These are phyloP conservation scores for Talaromyces sp. DNA, from an alignment of 2,329 filamentous ascomycete genomes.

Conservation along the genomic window DNA sequence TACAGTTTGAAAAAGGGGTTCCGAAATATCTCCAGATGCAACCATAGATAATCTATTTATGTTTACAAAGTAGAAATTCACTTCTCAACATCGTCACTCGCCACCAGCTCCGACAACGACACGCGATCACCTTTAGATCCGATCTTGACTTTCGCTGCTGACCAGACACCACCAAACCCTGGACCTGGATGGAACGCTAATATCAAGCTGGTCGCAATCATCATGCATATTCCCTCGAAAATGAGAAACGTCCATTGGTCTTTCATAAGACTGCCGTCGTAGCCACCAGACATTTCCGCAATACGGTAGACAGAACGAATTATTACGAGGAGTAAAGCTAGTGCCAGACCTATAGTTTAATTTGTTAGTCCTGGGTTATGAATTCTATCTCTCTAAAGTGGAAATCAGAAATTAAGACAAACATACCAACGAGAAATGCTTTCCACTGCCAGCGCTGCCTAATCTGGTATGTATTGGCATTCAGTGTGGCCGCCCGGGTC, in stretches of 20 bases:
- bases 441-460: too few relatives aligned
- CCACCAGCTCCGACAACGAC: too few relatives aligned
- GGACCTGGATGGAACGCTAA: slow-evolving; percentile 2
- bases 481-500: too few relatives aligned
- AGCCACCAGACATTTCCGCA: slow-evolving; percentile 4
- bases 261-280: slow-evolving; percentile 1
- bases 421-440: too few relatives aligned
- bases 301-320: slow-evolving; percentile 3
- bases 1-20: too few relatives aligned
- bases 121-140: too few relatives aligned
- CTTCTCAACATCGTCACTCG: neutral
- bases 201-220: neutral
- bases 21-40: too few relatives aligned
- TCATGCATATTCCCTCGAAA: slow-evolving; percentile 3
- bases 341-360: neutral
- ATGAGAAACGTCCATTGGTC: slow-evolving; percentile 3
- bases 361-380: too few relatives aligned
- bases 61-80: neutral
- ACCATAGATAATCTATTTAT: too few relatives aligned
- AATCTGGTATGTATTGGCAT: too few relatives aligned
- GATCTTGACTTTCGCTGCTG: neutral
- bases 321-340: neutral
- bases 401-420: too few relatives aligned
- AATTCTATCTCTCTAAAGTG: too few relatives aligned
- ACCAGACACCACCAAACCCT: neutral